Percentiles rank a stretch among this genome's conserved stretches.
phyloP scores from a whole-genome alignment of 495 filamentous ascomycete genomes.

The Opeltia flavorubescens region DNA sequence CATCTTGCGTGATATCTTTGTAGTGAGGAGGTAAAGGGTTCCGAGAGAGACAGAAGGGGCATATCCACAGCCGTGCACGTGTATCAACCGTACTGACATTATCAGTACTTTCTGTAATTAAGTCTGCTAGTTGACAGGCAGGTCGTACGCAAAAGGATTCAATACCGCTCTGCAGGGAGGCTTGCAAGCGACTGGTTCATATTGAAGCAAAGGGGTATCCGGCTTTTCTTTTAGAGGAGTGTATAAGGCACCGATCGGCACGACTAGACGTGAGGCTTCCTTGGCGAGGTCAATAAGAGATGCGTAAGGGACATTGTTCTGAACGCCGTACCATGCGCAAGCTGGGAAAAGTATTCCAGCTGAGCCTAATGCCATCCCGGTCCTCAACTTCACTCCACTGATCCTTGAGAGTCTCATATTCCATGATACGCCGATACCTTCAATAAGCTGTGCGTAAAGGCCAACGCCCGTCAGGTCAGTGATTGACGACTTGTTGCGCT shows the following conservation, averaged over 20 bases:
- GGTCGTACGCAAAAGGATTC: slow-evolving; percentile 81
- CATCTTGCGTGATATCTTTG: slow-evolving; percentile 92
- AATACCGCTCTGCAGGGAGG: slow-evolving; percentile 88
- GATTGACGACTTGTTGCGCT: too few relatives aligned
- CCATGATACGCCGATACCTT: slow-evolving; percentile 46
- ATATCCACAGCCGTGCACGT: slow-evolving; percentile 92
- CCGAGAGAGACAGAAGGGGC: slow-evolving; percentile 91
- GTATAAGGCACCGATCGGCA: slow-evolving; percentile 92
- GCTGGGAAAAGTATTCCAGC: slow-evolving; percentile 99
- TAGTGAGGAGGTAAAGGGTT: slow-evolving; percentile 95
- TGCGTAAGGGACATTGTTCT: slow-evolving; percentile 1
- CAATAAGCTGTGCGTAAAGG: too few relatives aligned
- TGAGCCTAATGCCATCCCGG: slow-evolving; percentile 87
- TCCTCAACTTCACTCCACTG: slow-evolving; percentile 97
- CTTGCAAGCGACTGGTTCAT: slow-evolving; percentile 97
- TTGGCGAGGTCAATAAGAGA: slow-evolving; percentile 23
- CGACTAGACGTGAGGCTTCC: slow-evolving; percentile 95
- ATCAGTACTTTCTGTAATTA: slow-evolving; percentile 11
- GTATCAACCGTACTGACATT: slow-evolving; percentile 74
- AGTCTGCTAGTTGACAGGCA: slow-evolving; percentile 4
- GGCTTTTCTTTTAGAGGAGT: slow-evolving; percentile 93
- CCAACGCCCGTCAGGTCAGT: too few relatives aligned
- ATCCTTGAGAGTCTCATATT: slow-evolving; percentile 78
- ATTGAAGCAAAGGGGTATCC: slow-evolving; percentile 78
- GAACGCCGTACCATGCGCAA: slow-evolving; percentile 68